These are phyloP conservation scores for Durotheca rogersii DNA, from an alignment of 495 filamentous ascomycete species.

Conservation along the genomic window DNA sequence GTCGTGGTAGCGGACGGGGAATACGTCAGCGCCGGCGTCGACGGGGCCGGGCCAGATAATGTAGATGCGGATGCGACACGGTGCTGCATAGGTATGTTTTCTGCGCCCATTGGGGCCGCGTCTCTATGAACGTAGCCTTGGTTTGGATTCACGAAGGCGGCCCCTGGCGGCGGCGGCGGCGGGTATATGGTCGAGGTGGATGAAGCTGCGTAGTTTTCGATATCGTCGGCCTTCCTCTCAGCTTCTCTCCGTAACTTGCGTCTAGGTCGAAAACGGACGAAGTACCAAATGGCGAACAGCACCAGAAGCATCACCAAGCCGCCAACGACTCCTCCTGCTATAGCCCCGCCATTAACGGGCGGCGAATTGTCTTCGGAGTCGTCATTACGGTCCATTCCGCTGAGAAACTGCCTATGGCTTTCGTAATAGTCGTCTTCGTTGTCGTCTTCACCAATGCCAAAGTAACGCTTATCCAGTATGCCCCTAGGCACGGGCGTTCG, in stretches of 20 bases:
- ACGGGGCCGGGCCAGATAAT: conserved; percentile 25
- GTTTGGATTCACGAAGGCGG: neutral
- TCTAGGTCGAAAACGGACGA: conserved; percentile 21
- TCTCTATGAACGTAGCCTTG: neutral
- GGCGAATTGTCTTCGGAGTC: neutral
- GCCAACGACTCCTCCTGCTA: conserved; percentile 21
- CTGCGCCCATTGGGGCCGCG: neutral
- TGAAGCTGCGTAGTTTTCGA: conserved; percentile 16
- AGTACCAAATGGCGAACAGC: conserved; percentile 20
- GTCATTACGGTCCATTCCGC: neutral
- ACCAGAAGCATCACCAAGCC: conserved; percentile 9
- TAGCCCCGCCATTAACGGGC: neutral
- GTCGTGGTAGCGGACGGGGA: conserved; percentile 12
- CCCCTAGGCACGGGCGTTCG: neutral
- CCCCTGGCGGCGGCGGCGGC: neutral
- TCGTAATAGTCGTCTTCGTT: neutral
- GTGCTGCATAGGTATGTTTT: neutral
- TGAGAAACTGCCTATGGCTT: neutral
- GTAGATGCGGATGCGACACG: conserved; percentile 1
- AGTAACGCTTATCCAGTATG: conserved; percentile 2
- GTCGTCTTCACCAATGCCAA: conserved; percentile 1
- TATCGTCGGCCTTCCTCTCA: conserved; percentile 12
- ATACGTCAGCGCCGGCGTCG: conserved; percentile 22
- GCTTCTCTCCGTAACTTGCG: conserved; percentile 10
- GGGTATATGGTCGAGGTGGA: conserved; percentile 2